Evolutionary conservation across 345 rosid genomes (phyloP).

Genomic region (Hibiscus mutabilis): DNA sequence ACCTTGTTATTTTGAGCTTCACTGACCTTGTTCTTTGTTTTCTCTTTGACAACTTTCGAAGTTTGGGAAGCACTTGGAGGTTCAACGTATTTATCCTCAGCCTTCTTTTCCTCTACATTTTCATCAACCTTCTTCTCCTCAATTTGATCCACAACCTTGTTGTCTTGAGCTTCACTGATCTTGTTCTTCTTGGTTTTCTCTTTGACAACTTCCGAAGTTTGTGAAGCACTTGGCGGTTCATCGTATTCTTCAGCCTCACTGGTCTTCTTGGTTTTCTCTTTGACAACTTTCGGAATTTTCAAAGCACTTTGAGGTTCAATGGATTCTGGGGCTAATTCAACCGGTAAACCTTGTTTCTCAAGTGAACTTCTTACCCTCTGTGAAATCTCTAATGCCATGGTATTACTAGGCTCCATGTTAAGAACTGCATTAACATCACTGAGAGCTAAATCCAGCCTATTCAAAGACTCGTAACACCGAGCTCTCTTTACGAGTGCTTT

Average conservation of each 20-base stretch:
- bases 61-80: constrained; percentile 34
- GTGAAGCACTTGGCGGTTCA: constrained; percentile 42
- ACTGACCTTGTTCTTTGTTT: constrained; percentile 30
- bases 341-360: constrained; percentile 52
- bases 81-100: constrained; percentile 61
- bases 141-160: constrained; percentile 19
- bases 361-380: constrained; percentile 59
- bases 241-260: constrained; percentile 37
- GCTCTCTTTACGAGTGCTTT: constrained; percentile 83
- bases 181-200: constrained; percentile 36
- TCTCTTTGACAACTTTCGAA: constrained; percentile 34
- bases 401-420: constrained; percentile 58
- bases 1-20: constrained; percentile 27
- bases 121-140: constrained; percentile 34
- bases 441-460: constrained; percentile 66
- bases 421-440: constrained; percentile 64
- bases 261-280: constrained; percentile 35
- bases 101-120: constrained; percentile 28
- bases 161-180: constrained; percentile 27
- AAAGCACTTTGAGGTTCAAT: constrained; percentile 49
- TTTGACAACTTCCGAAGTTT: constrained; percentile 27
- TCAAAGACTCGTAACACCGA: constrained; percentile 83
- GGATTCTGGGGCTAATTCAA: constrained; percentile 65
- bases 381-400: constrained; percentile 61
- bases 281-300: constrained; percentile 23